Evolutionary conservation across 1,284 basidiomycete species (phyloP).

Genomic region (Hymenochaete sp.): DNA sequence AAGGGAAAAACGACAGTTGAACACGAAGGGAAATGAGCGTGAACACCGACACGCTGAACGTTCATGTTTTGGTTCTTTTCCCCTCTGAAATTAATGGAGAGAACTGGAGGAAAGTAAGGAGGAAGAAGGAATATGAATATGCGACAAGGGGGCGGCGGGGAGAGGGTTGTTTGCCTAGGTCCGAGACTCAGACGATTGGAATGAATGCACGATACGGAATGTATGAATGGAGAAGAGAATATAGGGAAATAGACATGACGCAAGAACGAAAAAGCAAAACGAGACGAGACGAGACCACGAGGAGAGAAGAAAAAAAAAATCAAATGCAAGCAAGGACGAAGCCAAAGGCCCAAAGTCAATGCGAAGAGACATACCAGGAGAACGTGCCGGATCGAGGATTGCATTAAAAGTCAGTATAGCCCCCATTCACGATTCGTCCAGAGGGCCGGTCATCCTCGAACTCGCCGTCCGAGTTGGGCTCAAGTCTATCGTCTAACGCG

Average conservation of each 20-base stretch:
- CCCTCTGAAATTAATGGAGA: too few species aligned
- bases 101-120: too few species aligned
- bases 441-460: constrained; percentile 38
- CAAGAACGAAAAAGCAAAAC: background rate
- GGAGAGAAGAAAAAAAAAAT: constrained; percentile 5
- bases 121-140: too few species aligned
- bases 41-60: too few species aligned
- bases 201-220: too few species aligned
- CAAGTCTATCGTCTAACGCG: constrained; percentile 31
- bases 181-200: too few species aligned
- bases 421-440: constrained; percentile 4
- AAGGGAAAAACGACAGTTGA: too few species aligned
- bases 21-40: too few species aligned
- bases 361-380: background rate
- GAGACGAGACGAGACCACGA: too few species aligned
- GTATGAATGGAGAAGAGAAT: background rate
- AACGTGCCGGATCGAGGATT: background rate
- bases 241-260: background rate
- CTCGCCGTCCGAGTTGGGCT: constrained; percentile 36
- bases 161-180: too few species aligned
- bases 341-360: background rate
- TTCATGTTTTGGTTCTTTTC: too few species aligned
- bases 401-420: constrained; percentile 22
- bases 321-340: background rate
- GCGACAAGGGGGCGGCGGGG: too few species aligned